Base-by-base conservation (phyloP, 768 basidiomycete species). In the Leccinum truebloodii region DNA sequence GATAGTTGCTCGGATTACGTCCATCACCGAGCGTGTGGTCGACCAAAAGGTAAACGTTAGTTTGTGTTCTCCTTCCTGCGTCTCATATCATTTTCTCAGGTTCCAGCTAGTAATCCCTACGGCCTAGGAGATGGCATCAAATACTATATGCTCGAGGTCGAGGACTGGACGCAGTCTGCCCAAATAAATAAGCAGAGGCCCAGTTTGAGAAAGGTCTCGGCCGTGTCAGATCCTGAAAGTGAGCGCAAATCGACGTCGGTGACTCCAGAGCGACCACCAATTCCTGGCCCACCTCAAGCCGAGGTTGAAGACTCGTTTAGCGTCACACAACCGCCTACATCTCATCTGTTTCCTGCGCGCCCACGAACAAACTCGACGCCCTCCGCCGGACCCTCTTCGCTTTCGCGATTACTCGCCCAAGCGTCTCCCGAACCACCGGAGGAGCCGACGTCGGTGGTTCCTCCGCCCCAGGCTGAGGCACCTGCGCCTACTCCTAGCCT, bases 1-100 rank as follows among this genome's bases (percentile, higher is more conserved):
- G 94, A 92, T 95, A 67, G 94, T 96, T 22, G 94, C 94, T 6
- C 82, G 94, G 63, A 95, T 96, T 70, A 94, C 91, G 0, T 90
- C 87, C 16, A 90, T 96, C 57, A 82, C 89, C 1, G 94, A 96
- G 71, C 85, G 89, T 18, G 84, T 96, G 34, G 94, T 92, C 6
- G 87, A 92, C 71, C 81, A 83, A 61, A 86, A 85, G 78, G 94
- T 93, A 68, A 32, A n/a, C n/a, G n/a, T n/a, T n/a, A n/a, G n/a
- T n/a, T n/a, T n/a, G n/a, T n/a, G n/a, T n/a, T n/a, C n/a, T n/a
- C n/a, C 2, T 28, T 49, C 41, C 14, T 6, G 12, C 34, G 18
- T 46, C 62, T 64, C 59, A 62, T 58, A 32, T 20, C 34, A 26
- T 37, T 58, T 37, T 41, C 7, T 18, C 61, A 95, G 93, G 89